Evolutionary conservation across 2,329 filamentous ascomycete genomes (phyloP).

Genomic region (Byssochlamys sp.): DNA sequence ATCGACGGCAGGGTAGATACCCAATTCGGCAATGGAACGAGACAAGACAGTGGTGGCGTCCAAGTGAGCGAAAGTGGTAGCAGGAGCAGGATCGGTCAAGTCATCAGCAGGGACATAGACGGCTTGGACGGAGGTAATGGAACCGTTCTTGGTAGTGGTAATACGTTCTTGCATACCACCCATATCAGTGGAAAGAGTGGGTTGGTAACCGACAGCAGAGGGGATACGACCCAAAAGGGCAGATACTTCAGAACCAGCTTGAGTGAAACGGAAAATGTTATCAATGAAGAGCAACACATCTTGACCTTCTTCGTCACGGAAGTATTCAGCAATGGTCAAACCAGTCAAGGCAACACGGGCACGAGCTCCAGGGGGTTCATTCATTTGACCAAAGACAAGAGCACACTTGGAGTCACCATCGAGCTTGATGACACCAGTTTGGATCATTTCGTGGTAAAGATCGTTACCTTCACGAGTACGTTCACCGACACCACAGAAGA

Average conservation of each 20-base stretch:
- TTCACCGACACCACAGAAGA: slow-evolving; percentile 99
- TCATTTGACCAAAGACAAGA: slow-evolving; percentile 99
- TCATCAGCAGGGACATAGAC: slow-evolving; percentile 99
- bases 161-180: slow-evolving; percentile 99
- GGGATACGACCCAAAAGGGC: slow-evolving; percentile 98
- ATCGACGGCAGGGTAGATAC: slow-evolving; percentile 99
- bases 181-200: slow-evolving; percentile 97
- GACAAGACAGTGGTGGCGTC: slow-evolving; percentile 99
- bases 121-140: slow-evolving; percentile 99
- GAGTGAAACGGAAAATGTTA: slow-evolving; percentile 99
- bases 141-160: slow-evolving; percentile 98
- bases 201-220: slow-evolving; percentile 99
- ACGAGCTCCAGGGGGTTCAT: slow-evolving; percentile 98
- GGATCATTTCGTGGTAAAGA: slow-evolving; percentile 99
- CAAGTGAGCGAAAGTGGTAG: slow-evolving; percentile 99
- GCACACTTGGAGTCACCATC: slow-evolving; percentile 99
- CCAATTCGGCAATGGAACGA: slow-evolving; percentile 99
- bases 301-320: slow-evolving; percentile 71
- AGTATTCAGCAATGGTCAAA: slow-evolving; percentile 60
- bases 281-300: slow-evolving; percentile 99
- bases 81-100: slow-evolving; percentile 98
- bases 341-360: slow-evolving; percentile 98
- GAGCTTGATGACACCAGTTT: slow-evolving; percentile 98
- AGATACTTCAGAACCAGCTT: slow-evolving; percentile 99
- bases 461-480: slow-evolving; percentile 99